phyloP scores from a whole-genome alignment of 768 basidiomycete species.

The Podaxis sp. region DNA sequence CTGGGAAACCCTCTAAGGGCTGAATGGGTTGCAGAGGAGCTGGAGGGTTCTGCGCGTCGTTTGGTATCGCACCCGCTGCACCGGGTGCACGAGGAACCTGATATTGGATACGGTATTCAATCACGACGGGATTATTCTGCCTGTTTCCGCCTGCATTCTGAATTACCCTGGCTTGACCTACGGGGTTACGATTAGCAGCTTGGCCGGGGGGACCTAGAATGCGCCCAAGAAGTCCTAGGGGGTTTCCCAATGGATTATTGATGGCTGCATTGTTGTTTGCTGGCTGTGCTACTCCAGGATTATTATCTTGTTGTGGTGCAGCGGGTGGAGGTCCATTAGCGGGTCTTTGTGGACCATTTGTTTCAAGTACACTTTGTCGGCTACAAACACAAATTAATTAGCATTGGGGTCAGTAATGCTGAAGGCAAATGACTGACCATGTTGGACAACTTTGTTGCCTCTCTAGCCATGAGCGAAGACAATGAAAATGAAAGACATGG shows the following conservation, averaged over 20 bases:
- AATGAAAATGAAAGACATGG: conserved; percentile 97
- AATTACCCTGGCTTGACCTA: background rate
- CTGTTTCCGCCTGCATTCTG: conserved; percentile 21
- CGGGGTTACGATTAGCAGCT: conserved; percentile 24
- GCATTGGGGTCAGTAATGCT: conserved; percentile 7
- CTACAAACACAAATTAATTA: conserved; percentile 31
- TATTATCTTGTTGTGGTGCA: conserved; percentile 28
- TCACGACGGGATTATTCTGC: conserved; percentile 42
- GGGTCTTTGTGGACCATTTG: conserved; percentile 28
- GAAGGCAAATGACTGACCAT: conserved; percentile 54
- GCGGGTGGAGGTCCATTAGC: conserved; percentile 18
- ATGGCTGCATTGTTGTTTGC: conserved; percentile 32
- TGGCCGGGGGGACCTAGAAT: conserved; percentile 52
- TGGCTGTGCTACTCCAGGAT: conserved; percentile 23
- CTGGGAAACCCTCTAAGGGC: conserved; percentile 56
- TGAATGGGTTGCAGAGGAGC: conserved; percentile 42
- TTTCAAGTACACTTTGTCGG: conserved; percentile 74
- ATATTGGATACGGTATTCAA: conserved; percentile 64
- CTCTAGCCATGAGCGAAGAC: conserved; percentile 95
- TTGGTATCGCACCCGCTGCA: conserved; percentile 14
- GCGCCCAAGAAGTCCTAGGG: conserved; percentile 50
- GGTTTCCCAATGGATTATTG: conserved; percentile 43
- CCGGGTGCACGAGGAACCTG: conserved; percentile 32
- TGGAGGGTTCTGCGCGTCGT: conserved; percentile 26
- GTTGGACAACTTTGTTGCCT: conserved; percentile 99